A percentile compares a stretch with the other conserved stretches of the same genome.
Evolutionary conservation across 495 filamentous ascomycete genomes (phyloP).

Genomic region (Hypoxylon rickii): DNA sequence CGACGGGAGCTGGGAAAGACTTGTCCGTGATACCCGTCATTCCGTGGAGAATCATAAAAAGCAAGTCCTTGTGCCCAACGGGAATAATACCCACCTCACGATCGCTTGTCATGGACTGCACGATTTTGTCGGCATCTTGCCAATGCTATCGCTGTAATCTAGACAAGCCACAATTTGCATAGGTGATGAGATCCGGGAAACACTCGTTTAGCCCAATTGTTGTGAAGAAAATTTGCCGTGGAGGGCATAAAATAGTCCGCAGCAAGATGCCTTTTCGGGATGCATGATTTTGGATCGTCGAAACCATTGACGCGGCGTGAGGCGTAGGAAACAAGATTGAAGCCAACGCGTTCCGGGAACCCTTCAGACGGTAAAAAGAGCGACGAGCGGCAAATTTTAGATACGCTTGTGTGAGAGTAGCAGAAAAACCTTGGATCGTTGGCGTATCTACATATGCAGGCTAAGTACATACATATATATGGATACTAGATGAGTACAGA

Average conservation of each 20-base stretch:
- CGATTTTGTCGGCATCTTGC: slow-evolving; percentile 2
- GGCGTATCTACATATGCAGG: neutral
- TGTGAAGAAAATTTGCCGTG: slow-evolving; percentile 5
- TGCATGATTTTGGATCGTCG: slow-evolving; percentile 26
- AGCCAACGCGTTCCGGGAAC: slow-evolving; percentile 14
- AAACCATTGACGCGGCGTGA: slow-evolving; percentile 20
- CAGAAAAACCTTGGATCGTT: too few relatives aligned
- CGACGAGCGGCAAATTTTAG: slow-evolving; percentile 17
- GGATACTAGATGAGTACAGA: too few relatives aligned
- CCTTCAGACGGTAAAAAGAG: slow-evolving; percentile 8
- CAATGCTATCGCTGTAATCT: neutral
- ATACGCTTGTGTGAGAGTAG: too few relatives aligned
- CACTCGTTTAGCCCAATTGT: neutral
- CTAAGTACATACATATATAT: slow-evolving; percentile 3
- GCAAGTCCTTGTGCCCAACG: neutral
- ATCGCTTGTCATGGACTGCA: slow-evolving; percentile 6
- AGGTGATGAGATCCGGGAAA: slow-evolving; percentile 1
- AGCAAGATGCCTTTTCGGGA: neutral
- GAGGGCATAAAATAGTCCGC: neutral
- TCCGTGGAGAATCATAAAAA: slow-evolving; percentile 1
- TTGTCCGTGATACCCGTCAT: neutral
- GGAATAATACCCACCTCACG: slow-evolving; percentile 3
- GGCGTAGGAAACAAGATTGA: neutral
- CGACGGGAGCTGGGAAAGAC: neutral
- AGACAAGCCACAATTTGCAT: neutral